Conservation (phyloP, 108 stramenopile species). For the Bacterosira constricta region DNA sequence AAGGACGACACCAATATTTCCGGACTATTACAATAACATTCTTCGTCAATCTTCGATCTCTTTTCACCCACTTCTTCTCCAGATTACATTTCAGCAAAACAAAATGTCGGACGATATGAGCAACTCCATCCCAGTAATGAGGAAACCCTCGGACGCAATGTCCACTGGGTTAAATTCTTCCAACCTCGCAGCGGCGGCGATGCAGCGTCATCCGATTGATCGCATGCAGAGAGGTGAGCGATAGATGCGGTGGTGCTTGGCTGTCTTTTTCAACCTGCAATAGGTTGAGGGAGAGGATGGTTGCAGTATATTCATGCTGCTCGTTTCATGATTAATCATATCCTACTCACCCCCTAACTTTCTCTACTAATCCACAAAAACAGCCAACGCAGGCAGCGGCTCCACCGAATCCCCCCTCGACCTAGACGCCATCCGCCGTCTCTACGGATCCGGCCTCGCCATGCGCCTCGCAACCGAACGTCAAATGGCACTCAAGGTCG, state of each 20-base stretch:
- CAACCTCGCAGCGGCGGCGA: slow-evolving; percentile 73
- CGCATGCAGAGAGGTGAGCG: slow-evolving; percentile 74
- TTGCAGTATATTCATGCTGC: too few relatives aligned
- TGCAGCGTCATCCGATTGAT: slow-evolving; percentile 78
- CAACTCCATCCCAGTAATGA: slow-evolving; percentile 77
- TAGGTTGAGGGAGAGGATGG: too few relatives aligned
- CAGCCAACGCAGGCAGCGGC: slow-evolving; percentile 19
- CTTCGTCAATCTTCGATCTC: too few relatives aligned
- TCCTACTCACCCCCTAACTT: too few relatives aligned
- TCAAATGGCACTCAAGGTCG: slow-evolving; percentile 63
- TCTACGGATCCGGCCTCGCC: slow-evolving; percentile 86
- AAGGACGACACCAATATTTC: too few relatives aligned
- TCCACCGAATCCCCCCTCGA: slow-evolving; percentile 51
- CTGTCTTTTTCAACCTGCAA: too few relatives aligned
- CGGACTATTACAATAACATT: too few relatives aligned
- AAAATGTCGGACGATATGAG: slow-evolving; percentile 13
- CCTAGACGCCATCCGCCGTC: slow-evolving; percentile 69
- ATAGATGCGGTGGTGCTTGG: too few relatives aligned
- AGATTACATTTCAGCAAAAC: neutral
- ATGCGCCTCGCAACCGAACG: slow-evolving; percentile 88
- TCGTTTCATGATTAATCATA: too few relatives aligned
- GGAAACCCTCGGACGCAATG: slow-evolving; percentile 75
- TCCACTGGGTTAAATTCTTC: slow-evolving; percentile 76
- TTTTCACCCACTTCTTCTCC: too few relatives aligned
- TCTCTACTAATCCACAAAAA: neutral